A percentile compares a stretch with the other conserved stretches of the same genome.
phyloP scores from a whole-genome alignment of 2,329 filamentous ascomycete genomes.

The Ophiostoma ips region DNA sequence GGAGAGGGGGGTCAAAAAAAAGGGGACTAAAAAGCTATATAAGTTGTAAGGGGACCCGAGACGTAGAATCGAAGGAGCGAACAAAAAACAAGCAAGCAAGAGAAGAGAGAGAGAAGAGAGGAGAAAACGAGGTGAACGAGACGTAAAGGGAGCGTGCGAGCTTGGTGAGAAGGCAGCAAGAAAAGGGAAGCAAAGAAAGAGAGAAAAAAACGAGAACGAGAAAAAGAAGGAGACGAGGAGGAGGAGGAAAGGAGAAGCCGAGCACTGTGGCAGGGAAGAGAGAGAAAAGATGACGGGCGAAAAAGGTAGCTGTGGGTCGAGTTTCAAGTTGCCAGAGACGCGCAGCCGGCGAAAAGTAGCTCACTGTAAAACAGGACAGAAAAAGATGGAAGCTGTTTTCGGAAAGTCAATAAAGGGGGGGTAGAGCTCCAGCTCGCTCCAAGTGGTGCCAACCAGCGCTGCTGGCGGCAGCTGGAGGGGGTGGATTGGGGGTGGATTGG shows the following conservation, averaged over 20 bases:
- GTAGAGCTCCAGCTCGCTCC: constrained; percentile 5
- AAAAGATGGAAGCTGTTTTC: constrained; percentile 1
- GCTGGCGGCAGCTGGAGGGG: neutral
- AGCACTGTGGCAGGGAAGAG: neutral
- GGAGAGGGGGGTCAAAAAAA: neutral
- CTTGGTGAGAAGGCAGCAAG: neutral
- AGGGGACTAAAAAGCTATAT: constrained; percentile 6
- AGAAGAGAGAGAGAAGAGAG: neutral
- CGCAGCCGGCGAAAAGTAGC: neutral
- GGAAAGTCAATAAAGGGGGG: neutral
- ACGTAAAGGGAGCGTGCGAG: neutral
- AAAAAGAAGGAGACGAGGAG: neutral
- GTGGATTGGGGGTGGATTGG: neutral
- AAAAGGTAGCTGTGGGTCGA: constrained; percentile 8
- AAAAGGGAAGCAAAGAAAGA: neutral
- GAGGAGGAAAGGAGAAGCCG: neutral
- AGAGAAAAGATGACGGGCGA: neutral
- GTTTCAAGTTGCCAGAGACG: constrained; percentile 8
- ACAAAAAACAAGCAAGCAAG: neutral
- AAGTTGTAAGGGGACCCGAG: constrained; percentile 1
- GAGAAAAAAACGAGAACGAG: neutral
- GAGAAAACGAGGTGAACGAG: neutral
- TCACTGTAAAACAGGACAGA: neutral
- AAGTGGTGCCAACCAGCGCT: constrained; percentile 1
- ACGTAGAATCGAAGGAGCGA: constrained; percentile 1